A percentile compares a stretch with the other conserved stretches of the same genome.
Evolutionary conservation across 805 yeast species (phyloP).

Genomic region (Saccharomycopsis schoenii): DNA sequence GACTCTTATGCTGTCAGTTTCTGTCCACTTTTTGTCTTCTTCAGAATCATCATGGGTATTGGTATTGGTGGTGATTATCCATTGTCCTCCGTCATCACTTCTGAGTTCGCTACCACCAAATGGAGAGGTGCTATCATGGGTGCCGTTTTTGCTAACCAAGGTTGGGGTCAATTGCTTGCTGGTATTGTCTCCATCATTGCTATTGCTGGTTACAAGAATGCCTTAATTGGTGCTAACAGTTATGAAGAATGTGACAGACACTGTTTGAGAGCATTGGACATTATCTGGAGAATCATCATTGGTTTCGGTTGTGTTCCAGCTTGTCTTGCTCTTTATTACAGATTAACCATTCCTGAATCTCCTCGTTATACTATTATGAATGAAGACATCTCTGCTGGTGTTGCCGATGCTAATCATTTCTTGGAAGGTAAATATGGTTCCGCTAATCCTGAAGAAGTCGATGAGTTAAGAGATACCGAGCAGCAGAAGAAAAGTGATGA

Average conservation of each 20-base stretch:
- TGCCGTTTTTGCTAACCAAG: conserved; percentile 94
- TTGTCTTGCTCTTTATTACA: conserved; percentile 70
- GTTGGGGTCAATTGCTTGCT: conserved; percentile 87
- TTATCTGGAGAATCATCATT: conserved; percentile 87
- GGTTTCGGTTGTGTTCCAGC: conserved; percentile 93
- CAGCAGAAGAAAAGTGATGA: not conserved
- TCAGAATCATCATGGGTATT: conserved; percentile 84
- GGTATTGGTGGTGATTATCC: conserved; percentile 99
- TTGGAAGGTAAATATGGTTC: not conserved
- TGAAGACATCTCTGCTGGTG: conserved; percentile 45
- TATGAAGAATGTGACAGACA: conserved; percentile 51
- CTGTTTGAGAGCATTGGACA: conserved; percentile 76
- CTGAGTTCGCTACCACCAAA: conserved; percentile 87
- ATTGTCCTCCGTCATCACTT: conserved; percentile 78
- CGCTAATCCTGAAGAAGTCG: not conserved
- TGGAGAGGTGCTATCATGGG: conserved; percentile 99
- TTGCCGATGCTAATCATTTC: conserved; percentile 42
- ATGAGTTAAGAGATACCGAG: not conserved
- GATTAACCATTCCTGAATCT: conserved; percentile 91
- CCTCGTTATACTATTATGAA: conserved; percentile 79
- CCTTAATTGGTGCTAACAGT: conserved; percentile 42
- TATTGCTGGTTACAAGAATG: conserved; percentile 67
- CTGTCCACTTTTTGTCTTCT: conserved; percentile 62
- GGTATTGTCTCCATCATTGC: conserved; percentile 74
- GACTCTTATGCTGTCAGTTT: conserved; percentile 61